Evolutionary conservation across 768 basidiomycete genomes (phyloP).

Genomic region (Termitomyces sp.): DNA sequence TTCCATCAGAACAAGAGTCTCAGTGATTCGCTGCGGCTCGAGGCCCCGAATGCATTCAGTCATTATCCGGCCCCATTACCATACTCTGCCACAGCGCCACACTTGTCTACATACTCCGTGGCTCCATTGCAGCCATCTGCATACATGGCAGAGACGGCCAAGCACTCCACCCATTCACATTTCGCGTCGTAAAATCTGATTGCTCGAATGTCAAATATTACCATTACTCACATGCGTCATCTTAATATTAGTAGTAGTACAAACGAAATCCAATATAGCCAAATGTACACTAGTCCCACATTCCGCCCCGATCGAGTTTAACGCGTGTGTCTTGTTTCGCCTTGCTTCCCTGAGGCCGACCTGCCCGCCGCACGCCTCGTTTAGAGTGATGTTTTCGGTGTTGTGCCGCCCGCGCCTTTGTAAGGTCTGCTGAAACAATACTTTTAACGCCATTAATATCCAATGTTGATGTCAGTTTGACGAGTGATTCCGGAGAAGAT

Average conservation of each 20-base stretch:
- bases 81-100: neutral
- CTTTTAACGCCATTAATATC: slow-evolving; percentile 46
- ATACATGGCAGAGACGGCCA: neutral
- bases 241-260: slow-evolving; percentile 3
- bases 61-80: neutral
- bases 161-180: neutral
- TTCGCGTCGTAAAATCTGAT: neutral
- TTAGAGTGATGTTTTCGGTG: slow-evolving; percentile 80
- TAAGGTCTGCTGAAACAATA: slow-evolving; percentile 59
- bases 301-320: slow-evolving; percentile 52
- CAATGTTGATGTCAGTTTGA: slow-evolving; percentile 39
- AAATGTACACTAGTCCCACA: slow-evolving; percentile 47
- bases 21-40: slow-evolving; percentile 13
- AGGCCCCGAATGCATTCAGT: neutral
- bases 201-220: neutral
- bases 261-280: neutral
- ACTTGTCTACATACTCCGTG: neutral
- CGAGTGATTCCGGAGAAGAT: slow-evolving; percentile 37
- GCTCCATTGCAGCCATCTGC: neutral
- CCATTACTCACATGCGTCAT: neutral
- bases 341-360: slow-evolving; percentile 78
- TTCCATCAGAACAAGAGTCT: slow-evolving; percentile 26
- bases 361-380: slow-evolving; percentile 55
- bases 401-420: slow-evolving; percentile 55
- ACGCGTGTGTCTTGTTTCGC: slow-evolving; percentile 74